phyloP scores from a whole-genome alignment of 345 rosid genomes.

The Viola odorata region DNA sequence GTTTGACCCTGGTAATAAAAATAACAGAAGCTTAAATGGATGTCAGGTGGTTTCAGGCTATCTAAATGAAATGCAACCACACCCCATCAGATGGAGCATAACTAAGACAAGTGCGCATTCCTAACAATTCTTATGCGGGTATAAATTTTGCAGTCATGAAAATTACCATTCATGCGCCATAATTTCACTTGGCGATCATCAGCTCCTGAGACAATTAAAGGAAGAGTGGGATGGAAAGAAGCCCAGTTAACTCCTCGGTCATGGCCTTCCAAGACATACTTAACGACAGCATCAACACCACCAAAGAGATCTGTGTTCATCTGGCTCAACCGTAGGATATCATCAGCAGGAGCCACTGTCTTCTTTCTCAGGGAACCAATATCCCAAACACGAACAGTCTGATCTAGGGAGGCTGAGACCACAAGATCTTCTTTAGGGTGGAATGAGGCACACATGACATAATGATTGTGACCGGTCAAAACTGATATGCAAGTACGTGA shows the following conservation, averaged over 20 bases:
- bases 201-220: conserved; percentile 94
- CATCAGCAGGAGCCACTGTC: conserved; percentile 86
- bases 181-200: conserved; percentile 97
- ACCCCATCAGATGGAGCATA: too few species aligned
- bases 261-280: conserved; percentile 97
- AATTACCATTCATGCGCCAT: conserved; percentile 95
- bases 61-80: neutral
- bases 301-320: conserved; percentile 95
- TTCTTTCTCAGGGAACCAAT: conserved; percentile 84
- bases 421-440: conserved; percentile 97
- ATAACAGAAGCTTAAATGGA: neutral
- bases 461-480: conserved; percentile 94
- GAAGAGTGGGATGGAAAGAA: conserved; percentile 89
- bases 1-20: neutral
- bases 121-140: too few species aligned
- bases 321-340: conserved; percentile 75
- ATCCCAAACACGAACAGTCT: conserved; percentile 99
- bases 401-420: conserved; percentile 94
- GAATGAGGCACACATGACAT: conserved; percentile 98
- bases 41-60: neutral
- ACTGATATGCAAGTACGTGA: conserved; percentile 93
- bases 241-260: conserved; percentile 99
- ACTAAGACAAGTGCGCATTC: too few species aligned
- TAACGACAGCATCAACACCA: conserved; percentile 88
- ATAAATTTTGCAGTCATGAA: neutral